These are phyloP conservation scores for Patellaria atrata DNA, from an alignment of 495 filamentous ascomycete genomes.

Conservation along the genomic window DNA sequence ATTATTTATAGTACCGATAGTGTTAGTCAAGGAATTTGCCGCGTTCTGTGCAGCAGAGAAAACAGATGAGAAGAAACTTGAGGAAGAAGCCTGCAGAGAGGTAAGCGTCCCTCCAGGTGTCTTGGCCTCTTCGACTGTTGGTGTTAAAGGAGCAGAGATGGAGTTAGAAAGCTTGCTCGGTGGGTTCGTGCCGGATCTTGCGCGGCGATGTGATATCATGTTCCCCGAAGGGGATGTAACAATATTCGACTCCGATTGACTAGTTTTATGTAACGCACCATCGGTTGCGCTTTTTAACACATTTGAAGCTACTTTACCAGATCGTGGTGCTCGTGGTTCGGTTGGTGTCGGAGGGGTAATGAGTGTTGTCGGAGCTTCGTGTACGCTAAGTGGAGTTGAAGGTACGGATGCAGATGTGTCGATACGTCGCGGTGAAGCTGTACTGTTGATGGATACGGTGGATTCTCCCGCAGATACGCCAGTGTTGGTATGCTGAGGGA, in stretches of 20 bases:
- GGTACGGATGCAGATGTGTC: too few relatives aligned
- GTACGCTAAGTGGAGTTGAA: slow-evolving; percentile 24
- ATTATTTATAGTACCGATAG: slow-evolving; percentile 26
- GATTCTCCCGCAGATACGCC: too few relatives aligned
- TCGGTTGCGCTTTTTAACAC: slow-evolving; percentile 19
- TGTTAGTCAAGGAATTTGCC: slow-evolving; percentile 68
- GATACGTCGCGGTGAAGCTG: too few relatives aligned
- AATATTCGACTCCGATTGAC: slow-evolving; percentile 26
- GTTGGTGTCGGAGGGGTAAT: slow-evolving; percentile 31
- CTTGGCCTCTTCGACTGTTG: slow-evolving; percentile 50
- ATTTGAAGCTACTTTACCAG: slow-evolving; percentile 13
- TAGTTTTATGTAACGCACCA: neutral
- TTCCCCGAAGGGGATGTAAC: slow-evolving; percentile 41
- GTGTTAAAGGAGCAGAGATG: slow-evolving; percentile 52
- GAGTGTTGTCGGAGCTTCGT: slow-evolving; percentile 26
- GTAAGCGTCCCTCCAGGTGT: slow-evolving; percentile 31
- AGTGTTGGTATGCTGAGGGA: slow-evolving; percentile 8
- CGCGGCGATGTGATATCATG: slow-evolving; percentile 62
- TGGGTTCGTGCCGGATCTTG: slow-evolving; percentile 50
- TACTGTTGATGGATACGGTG: too few relatives aligned
- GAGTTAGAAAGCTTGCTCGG: slow-evolving; percentile 84
- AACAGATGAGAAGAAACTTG: slow-evolving; percentile 84
- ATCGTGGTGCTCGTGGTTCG: slow-evolving; percentile 18
- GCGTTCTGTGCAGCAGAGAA: slow-evolving; percentile 91
- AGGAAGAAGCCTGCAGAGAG: slow-evolving; percentile 32